A percentile compares a stretch with the other conserved stretches of the same genome.
Evolutionary conservation across 345 rosid species (phyloP).

Genomic region (Populus deltoides): DNA sequence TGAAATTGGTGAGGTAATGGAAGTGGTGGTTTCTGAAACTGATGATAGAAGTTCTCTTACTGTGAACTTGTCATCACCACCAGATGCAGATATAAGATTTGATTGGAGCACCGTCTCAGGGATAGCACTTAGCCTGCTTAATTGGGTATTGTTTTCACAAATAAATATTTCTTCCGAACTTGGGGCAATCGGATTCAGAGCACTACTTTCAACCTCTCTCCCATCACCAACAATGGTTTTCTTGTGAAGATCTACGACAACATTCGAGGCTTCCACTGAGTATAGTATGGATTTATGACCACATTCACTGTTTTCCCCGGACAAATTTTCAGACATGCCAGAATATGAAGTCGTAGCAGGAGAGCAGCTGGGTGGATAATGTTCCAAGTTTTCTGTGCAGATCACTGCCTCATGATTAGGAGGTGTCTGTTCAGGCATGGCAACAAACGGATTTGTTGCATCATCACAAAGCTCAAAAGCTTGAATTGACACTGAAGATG

Average conservation of each 20-base stretch:
- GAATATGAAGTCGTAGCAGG: conserved; percentile 29
- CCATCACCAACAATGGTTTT: conserved; percentile 20
- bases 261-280: conserved; percentile 34
- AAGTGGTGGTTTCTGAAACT: conserved; percentile 37
- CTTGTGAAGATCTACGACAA: conserved; percentile 28
- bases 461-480: conserved; percentile 78
- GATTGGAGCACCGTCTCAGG: conserved; percentile 32
- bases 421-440: conserved; percentile 43
- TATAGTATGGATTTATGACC: conserved; percentile 30
- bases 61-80: conserved; percentile 67
- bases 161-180: conserved; percentile 35
- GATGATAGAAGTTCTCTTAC: conserved; percentile 60
- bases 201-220: conserved; percentile 24
- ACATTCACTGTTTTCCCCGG: conserved; percentile 28
- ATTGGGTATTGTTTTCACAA: conserved; percentile 28
- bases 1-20: conserved; percentile 30
- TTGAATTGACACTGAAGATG: conserved; percentile 73
- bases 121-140: conserved; percentile 29
- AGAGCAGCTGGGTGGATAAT: conserved; percentile 32
- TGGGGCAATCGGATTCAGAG: conserved; percentile 19
- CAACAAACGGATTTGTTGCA: conserved; percentile 61
- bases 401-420: conserved; percentile 36
- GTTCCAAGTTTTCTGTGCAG: conserved; percentile 34
- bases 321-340: conserved; percentile 30
- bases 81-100: conserved; percentile 32